These are phyloP conservation scores for Rosa multiflora DNA, from an alignment of 306 rosid genomes.

Conservation along the genomic window DNA sequence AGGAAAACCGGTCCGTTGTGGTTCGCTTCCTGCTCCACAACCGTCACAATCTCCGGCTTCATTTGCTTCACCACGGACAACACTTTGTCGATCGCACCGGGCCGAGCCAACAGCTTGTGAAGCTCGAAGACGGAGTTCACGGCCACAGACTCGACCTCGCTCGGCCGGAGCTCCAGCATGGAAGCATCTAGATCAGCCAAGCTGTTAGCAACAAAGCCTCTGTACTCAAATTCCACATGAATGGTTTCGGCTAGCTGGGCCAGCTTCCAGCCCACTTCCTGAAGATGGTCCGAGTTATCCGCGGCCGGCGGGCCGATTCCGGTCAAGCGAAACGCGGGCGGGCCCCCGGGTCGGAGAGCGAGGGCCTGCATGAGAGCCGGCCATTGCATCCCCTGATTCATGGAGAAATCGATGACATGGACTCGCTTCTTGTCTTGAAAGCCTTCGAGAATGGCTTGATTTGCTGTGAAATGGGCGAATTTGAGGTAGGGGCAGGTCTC, in stretches of 20 bases:
- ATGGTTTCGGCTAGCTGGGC: constrained; percentile 77
- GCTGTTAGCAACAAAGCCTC: constrained; percentile 83
- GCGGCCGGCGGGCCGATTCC: constrained; percentile 88
- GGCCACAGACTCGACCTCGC: constrained; percentile 70
- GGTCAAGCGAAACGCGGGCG: constrained; percentile 77
- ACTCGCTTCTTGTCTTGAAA: constrained; percentile 71
- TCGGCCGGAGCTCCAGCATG: constrained; percentile 76
- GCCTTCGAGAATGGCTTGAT: constrained; percentile 89
- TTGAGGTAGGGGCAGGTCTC: constrained; percentile 86
- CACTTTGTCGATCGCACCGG: constrained; percentile 82
- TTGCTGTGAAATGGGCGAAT: constrained; percentile 91
- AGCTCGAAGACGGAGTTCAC: constrained; percentile 89
- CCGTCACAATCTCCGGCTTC: constrained; percentile 77
- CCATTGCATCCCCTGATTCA: constrained; percentile 99
- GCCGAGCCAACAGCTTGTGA: constrained; percentile 70
- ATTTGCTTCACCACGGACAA: constrained; percentile 62
- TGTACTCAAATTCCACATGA: constrained; percentile 70
- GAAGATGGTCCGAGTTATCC: constrained; percentile 82
- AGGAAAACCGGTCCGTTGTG: constrained; percentile 66
- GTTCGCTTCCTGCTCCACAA: constrained; percentile 86
- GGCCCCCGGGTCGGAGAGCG: constrained; percentile 79
- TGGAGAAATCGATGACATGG: constrained; percentile 86
- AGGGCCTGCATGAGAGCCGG: constrained; percentile 92
- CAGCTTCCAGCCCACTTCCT: constrained; percentile 90
- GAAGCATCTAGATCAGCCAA: constrained; percentile 86